Percentiles rank a stretch among this genome's conserved stretches.
Conservation (phyloP, 352 stramenopile genomes). For the Lagenidium giganteum region DNA sequence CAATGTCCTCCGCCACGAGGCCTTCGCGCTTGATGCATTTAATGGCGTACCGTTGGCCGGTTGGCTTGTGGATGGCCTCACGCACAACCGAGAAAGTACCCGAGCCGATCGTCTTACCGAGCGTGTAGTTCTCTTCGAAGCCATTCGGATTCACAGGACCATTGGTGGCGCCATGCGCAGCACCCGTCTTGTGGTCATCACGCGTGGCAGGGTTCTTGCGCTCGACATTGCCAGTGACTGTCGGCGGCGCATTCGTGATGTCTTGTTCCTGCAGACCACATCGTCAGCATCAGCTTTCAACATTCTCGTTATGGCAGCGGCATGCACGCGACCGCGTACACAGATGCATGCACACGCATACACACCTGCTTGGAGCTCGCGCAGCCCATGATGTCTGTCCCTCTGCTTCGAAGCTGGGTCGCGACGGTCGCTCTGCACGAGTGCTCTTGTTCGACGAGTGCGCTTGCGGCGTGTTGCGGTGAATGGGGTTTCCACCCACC, state of each 20-base stretch:
- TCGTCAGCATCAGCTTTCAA: constrained; percentile 1
- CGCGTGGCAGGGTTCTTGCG: constrained; percentile 21
- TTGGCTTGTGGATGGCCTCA: constrained; percentile 77
- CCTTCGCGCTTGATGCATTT: constrained; percentile 91
- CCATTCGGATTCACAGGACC: constrained; percentile 53
- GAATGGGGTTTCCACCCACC: constrained; percentile 3
- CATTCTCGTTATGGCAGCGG: not conserved
- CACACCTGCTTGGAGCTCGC: constrained; percentile 68
- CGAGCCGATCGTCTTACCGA: constrained; percentile 86
- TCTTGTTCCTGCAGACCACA: constrained; percentile 24
- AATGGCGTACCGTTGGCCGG: constrained; percentile 83
- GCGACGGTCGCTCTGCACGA: not conserved
- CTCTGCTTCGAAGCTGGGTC: no score
- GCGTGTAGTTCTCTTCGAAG: constrained; percentile 80
- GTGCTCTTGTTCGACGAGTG: constrained; percentile 1
- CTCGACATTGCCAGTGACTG: constrained; percentile 22
- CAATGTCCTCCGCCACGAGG: constrained; percentile 79
- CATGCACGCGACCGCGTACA: not conserved
- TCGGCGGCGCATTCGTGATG: constrained; percentile 35
- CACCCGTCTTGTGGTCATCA: not conserved
- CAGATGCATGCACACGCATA: not conserved
- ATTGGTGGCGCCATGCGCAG: constrained; percentile 6
- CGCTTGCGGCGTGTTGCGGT: not conserved
- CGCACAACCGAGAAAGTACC: constrained; percentile 89
- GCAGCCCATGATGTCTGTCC: constrained; percentile 50